Evolutionary conservation across 768 basidiomycete genomes (phyloP).

Genomic region (Tricholomella constricta): DNA sequence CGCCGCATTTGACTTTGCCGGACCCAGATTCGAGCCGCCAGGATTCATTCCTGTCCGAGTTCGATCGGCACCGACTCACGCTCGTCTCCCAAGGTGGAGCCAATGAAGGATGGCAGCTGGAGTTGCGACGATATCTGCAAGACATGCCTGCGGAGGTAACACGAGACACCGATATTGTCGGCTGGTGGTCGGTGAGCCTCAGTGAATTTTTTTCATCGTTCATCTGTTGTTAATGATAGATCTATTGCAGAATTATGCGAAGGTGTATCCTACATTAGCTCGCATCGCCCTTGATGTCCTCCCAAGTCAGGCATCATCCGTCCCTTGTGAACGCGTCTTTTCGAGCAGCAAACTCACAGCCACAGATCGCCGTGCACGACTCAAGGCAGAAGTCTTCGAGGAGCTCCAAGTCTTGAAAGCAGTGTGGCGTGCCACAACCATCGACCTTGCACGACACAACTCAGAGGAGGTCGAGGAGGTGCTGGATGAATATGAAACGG

Average conservation of each 20-base stretch:
- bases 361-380: too few relatives aligned
- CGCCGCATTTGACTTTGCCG: too few relatives aligned
- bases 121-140: background rate
- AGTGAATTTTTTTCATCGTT: background rate
- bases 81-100: too few relatives aligned
- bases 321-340: too few relatives aligned
- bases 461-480: slow-evolving; percentile 5
- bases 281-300: background rate
- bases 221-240: background rate
- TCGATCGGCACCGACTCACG: too few relatives aligned
- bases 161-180: background rate
- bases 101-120: too few relatives aligned
- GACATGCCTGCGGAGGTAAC: background rate
- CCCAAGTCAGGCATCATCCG: too few relatives aligned
- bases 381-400: slow-evolving; percentile 1
- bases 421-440: slow-evolving; percentile 7
- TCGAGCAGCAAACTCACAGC: background rate
- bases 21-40: too few relatives aligned
- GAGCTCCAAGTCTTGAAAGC: slow-evolving; percentile 15
- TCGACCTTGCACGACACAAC: slow-evolving; percentile 50
- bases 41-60: too few relatives aligned
- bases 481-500: background rate
- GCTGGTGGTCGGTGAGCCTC: background rate
- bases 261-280: background rate
- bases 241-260: background rate